Base-by-base conservation (phyloP, 106 monocot genomes). In the Acorus gramineus region DNA sequence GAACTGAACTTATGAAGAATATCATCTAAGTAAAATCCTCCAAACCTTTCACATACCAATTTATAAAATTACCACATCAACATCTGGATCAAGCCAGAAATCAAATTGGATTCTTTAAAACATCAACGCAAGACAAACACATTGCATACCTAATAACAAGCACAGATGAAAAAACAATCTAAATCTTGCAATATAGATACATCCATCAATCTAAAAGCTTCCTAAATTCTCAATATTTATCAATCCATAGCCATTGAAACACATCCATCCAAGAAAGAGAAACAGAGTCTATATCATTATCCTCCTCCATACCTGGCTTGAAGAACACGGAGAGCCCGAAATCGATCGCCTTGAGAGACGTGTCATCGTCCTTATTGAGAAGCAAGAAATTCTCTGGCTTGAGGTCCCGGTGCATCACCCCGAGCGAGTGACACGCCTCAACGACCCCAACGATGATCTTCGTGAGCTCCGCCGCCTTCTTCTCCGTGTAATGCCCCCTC, bases 301-400 rank as follows among this genome's bases (percentile, higher is more conserved):
- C 3, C 7, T 4, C 13, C 5, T 4, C 50, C 73, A 57, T 63
- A 80, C 92, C 92, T 13, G 92, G 92, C 64, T 82, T 86, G 53
- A 82, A 87, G 81, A 92, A 92, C 3, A 87, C 76, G 2, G 92
- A 92, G 71, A 87, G 79, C 44, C 92, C 92, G 10, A 92, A 92
- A 69, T 92, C 92, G 13, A 81, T 92, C 42, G 86, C 81, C 63
- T 92, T 92, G 68, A 92, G 79, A 5, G 81, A 62, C 0, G 84
- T 74, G 62, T 92, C 92, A 67, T 92, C 84, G 9, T 84, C 86
- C 9, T 72, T 9, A 60, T 73, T 84, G 9, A 74, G 50, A 12
- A 92, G 82, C 57, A 92, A 69, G 70, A 92, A 92, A 53, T 92
- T 92, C 76, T 92, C 92, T 0, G 92, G 92, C 72, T 92, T 92